Conservation (phyloP, 129 eudicot genomes). For the Scalesia atractyloides region DNA sequence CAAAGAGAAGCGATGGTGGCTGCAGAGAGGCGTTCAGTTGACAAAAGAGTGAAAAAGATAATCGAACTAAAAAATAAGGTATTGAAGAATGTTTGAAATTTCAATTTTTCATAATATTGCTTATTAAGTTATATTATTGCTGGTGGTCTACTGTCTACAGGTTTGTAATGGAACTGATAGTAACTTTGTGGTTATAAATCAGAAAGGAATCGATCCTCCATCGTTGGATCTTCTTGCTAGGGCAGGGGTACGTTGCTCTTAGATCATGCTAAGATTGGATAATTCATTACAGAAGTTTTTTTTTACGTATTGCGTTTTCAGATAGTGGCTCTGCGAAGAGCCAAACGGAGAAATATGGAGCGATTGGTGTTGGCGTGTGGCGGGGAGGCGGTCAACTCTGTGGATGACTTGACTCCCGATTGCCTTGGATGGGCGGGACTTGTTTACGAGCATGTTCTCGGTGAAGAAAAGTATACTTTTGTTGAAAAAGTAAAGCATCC, state of each 20-base stretch:
- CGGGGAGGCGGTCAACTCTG: conserved; percentile 93
- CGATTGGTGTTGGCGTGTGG: conserved; percentile 91
- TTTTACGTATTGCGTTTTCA: conserved; percentile 19
- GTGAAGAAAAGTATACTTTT: conserved; percentile 91
- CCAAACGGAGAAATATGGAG: conserved; percentile 96
- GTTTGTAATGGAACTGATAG: conserved; percentile 70
- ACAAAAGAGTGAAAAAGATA: conserved; percentile 80
- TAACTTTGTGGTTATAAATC: conserved; percentile 86
- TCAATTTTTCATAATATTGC: not conserved
- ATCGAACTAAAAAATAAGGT: conserved; percentile 64
- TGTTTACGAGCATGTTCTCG: conserved; percentile 95
- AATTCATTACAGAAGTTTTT: not conserved
- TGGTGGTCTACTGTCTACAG: conserved; percentile 33
- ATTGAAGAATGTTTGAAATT: not conserved
- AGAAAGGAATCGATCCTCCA: conserved; percentile 94
- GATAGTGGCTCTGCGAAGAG: conserved; percentile 95
- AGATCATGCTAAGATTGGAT: not conserved
- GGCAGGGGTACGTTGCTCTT: conserved; percentile 68
- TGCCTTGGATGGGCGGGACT: conserved; percentile 98
- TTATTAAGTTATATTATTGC: not conserved
- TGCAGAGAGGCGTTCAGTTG: conserved; percentile 90
- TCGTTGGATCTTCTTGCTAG: conserved; percentile 88
- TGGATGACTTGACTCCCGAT: conserved; percentile 82
- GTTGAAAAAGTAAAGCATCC: conserved; percentile 90
- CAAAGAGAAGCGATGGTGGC: conserved; percentile 93